Conservation (phyloP, 352 stramenopile species). For the Pythium apleroticum region DNA sequence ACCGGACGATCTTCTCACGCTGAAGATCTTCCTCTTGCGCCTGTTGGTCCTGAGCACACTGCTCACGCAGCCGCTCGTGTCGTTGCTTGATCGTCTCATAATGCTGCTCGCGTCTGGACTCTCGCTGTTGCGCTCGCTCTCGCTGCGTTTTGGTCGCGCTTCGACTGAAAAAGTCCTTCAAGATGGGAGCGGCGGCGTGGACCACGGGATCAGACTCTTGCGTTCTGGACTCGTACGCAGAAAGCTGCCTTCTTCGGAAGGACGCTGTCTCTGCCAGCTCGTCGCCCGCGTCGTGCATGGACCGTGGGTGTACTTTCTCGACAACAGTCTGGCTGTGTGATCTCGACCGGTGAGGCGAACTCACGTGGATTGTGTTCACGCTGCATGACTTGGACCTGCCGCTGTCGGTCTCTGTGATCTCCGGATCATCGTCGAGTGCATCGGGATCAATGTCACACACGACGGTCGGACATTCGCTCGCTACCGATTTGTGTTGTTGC, state of each 20-base stretch:
- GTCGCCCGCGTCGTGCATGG: neutral
- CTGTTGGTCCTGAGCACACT: conserved; percentile 29
- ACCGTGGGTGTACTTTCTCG: conserved; percentile 14
- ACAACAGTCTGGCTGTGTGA: neutral
- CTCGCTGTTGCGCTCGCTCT: conserved; percentile 39
- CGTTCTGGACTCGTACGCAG: neutral
- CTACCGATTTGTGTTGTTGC: neutral
- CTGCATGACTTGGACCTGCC: conserved; percentile 1
- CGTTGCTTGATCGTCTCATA: conserved; percentile 47
- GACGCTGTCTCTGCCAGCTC: neutral
- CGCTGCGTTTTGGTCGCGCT: conserved; percentile 36
- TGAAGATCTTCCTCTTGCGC: conserved; percentile 24
- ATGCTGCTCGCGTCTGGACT: conserved; percentile 38
- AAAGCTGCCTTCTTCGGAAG: neutral
- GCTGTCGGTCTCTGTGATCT: neutral
- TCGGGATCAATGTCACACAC: conserved; percentile 34
- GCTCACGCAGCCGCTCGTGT: conserved; percentile 44
- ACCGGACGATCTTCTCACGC: conserved; percentile 33
- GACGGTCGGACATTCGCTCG: conserved; percentile 30
- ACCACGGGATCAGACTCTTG: conserved; percentile 11
- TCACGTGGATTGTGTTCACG: conserved; percentile 18
- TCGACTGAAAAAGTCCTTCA: conserved; percentile 67
- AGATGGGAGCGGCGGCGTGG: conserved; percentile 39
- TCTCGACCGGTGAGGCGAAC: conserved; percentile 4
- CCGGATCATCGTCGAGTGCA: neutral